phyloP scores from a whole-genome alignment of 768 basidiomycete genomes.

The Tremella yokohamensis region DNA sequence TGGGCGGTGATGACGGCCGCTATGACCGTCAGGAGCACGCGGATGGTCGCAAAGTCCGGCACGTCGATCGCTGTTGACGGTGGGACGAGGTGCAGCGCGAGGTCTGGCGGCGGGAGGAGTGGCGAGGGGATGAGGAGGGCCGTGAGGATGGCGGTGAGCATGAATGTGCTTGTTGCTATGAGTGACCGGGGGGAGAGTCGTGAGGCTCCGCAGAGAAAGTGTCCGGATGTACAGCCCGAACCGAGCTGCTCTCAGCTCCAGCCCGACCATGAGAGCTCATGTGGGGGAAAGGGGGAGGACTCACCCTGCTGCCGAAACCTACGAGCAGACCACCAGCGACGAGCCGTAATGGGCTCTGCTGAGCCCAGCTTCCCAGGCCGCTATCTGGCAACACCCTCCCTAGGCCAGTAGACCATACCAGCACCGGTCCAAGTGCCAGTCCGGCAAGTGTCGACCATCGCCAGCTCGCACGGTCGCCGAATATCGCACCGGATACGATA shows the following conservation, averaged over 20 bases:
- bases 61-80: neutral
- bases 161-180: slow-evolving; percentile 46
- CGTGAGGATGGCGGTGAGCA: slow-evolving; percentile 42
- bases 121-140: slow-evolving; percentile 23
- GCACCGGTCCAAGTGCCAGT: slow-evolving; percentile 21
- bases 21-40: neutral
- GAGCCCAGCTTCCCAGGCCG: slow-evolving; percentile 12
- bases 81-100: slow-evolving; percentile 4
- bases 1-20: slow-evolving; percentile 3
- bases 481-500: slow-evolving; percentile 40
- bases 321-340: slow-evolving; percentile 43
- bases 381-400: slow-evolving; percentile 10
- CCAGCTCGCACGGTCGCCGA: slow-evolving; percentile 30
- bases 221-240: slow-evolving; percentile 51
- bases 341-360: slow-evolving; percentile 15
- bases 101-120: neutral
- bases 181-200: slow-evolving; percentile 50
- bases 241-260: slow-evolving; percentile 40
- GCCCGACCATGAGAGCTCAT: neutral
- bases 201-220: slow-evolving; percentile 52
- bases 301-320: slow-evolving; percentile 50
- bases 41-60: slow-evolving; percentile 2
- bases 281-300: slow-evolving; percentile 14
- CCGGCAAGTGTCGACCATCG: slow-evolving; percentile 31
- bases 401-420: slow-evolving; percentile 14